Evolutionary conservation across 352 stramenopile genomes (phyloP), one percentile per base, ranked within the genome.

Genomic region (Phytophthora fragariae): DNA sequence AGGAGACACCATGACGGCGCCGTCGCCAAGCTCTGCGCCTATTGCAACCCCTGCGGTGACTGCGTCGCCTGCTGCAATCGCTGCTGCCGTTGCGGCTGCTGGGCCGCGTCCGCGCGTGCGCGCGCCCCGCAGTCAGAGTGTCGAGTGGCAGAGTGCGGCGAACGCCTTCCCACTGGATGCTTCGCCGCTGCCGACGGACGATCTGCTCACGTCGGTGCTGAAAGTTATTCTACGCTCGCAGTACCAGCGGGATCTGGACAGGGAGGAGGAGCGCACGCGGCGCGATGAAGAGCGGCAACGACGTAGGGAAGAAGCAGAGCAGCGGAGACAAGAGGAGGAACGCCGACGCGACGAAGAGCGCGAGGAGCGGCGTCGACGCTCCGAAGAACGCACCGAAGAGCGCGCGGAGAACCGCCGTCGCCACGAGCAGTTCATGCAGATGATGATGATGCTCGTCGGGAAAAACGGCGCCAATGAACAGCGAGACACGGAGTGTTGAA

Each of bases 351-450:
- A 79, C 59, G 75, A 82, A 69, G 72, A 82, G 46, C 75, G 75
- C 5, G 75, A 82, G 63, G 68, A 75, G 27, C 58, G 66, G 24
- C 74, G 74, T 35, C 74, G 71, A 29, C 67, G 65, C 55, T 68
- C 52, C 67, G 74, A 78, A 73, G 74, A 76, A 63, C 74, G 70
- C 29, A 62, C 61, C 5, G 74, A 81, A 65, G 70, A 80, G 50
- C 75, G 72, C 15, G 75, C 70, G 3, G 75, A 82, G 53, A 77
- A 72, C 58, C 72, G 64, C n/a, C 75, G 73, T 41, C 65, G 72
- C 57, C 72, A 82, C 56, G 75, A 82, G 52, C 72, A 82, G 65
- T 73, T 82, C 41, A 82, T 82, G 75, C 72, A 82, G 50, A 77
- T 80, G 75, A 80, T 82, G 75, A 75, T 76, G 68, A 9, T 80